Evolutionary conservation across 805 yeast genomes (phyloP).

Genomic region (Maudiozyma barnettii): DNA sequence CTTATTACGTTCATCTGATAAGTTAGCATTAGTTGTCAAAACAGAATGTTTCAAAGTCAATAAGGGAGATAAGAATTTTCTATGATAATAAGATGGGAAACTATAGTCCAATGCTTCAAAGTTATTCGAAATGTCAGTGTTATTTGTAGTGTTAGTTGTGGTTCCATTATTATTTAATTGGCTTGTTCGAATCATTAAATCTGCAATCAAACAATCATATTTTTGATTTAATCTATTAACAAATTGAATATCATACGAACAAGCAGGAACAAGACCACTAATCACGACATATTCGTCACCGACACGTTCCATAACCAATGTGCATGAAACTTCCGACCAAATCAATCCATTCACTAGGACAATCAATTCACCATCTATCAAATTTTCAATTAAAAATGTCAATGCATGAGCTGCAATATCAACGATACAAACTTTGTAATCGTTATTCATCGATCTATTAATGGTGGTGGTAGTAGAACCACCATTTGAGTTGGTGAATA

Average conservation of each 20-base stretch:
- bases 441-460: slow-evolving; percentile 14
- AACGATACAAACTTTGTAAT: slow-evolving; percentile 35
- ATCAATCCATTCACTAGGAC: slow-evolving; percentile 54
- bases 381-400: slow-evolving; percentile 41
- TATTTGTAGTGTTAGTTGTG: background rate
- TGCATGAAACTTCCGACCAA: slow-evolving; percentile 58
- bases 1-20: slow-evolving; percentile 47
- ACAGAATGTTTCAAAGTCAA: slow-evolving; percentile 57
- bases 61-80: slow-evolving; percentile 45
- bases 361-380: slow-evolving; percentile 33
- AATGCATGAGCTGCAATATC: slow-evolving; percentile 45
- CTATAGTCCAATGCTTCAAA: slow-evolving; percentile 24
- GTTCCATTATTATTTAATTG: background rate
- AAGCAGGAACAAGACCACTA: slow-evolving; percentile 53
- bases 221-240: slow-evolving; percentile 29
- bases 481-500: background rate
- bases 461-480: no score
- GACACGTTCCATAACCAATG: slow-evolving; percentile 29
- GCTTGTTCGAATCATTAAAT: slow-evolving; percentile 33
- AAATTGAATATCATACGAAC: slow-evolving; percentile 51
- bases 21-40: slow-evolving; percentile 50
- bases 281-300: slow-evolving; percentile 47
- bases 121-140: slow-evolving; percentile 8
- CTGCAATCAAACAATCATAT: slow-evolving; percentile 31
- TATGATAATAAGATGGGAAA: slow-evolving; percentile 29